phyloP scores from a whole-genome alignment of 2,329 filamentous ascomycete species.

The Sphaerulina vaccinii region DNA sequence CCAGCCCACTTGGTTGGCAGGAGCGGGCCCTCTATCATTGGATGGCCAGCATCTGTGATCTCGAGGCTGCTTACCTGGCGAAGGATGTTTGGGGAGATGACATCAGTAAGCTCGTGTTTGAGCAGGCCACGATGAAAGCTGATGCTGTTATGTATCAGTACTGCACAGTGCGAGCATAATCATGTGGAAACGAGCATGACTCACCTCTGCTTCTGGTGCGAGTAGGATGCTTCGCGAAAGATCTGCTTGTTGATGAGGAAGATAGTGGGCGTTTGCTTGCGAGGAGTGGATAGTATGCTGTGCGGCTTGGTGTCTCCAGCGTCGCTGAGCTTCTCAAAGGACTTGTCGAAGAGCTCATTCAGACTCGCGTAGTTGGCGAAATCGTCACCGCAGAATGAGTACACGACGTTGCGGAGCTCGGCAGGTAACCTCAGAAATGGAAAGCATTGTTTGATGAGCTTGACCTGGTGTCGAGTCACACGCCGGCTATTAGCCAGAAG shows the following conservation, averaged over 20 bases:
- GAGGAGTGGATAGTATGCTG: constrained; percentile 3
- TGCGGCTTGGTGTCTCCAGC: constrained; percentile 6
- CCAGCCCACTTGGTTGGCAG: constrained; percentile 29
- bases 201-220: constrained; percentile 26
- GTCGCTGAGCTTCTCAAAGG: constrained; percentile 7
- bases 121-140: constrained; percentile 34
- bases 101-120: constrained; percentile 13
- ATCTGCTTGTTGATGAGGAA: constrained; percentile 39
- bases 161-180: neutral
- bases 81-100: constrained; percentile 27
- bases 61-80: constrained; percentile 52
- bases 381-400: constrained; percentile 27
- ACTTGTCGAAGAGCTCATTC: constrained; percentile 24
- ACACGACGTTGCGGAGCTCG: constrained; percentile 32
- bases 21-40: constrained; percentile 58
- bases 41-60: constrained; percentile 77
- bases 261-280: constrained; percentile 31
- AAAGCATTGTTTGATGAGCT: constrained; percentile 24
- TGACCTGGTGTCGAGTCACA: constrained; percentile 27
- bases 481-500: constrained; percentile 19
- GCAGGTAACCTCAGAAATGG: constrained; percentile 32
- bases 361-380: constrained; percentile 25
- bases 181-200: neutral
- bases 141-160: constrained; percentile 22
- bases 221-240: constrained; percentile 32